Conservation (phyloP, 2,329 filamentous ascomycete species). For the Colletotrichum trifolii region DNA sequence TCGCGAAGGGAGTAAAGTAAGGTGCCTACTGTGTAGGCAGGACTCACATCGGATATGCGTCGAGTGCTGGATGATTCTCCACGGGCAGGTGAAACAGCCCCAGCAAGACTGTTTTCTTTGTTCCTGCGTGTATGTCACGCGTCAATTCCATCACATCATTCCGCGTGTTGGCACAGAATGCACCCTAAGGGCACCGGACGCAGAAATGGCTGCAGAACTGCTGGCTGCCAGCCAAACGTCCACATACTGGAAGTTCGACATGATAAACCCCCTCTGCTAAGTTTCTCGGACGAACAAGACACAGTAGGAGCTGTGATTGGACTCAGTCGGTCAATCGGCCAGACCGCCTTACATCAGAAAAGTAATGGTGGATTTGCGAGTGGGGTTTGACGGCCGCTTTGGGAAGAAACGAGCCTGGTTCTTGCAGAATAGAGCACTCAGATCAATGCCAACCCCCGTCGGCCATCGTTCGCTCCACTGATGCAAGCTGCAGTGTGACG, state of each 20-base stretch:
- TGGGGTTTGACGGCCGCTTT: constrained; percentile 24
- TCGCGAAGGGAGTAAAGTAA: background rate
- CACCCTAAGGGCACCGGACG: too few relatives aligned
- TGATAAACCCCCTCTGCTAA: background rate
- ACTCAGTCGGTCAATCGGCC: background rate
- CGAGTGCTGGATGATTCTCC: constrained; percentile 5
- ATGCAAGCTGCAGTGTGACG: constrained; percentile 20
- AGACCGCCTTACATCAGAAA: constrained; percentile 25
- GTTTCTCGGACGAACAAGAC: background rate
- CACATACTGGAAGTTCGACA: constrained; percentile 4
- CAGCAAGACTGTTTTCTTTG: constrained; percentile 17
- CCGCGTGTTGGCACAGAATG: too few relatives aligned
- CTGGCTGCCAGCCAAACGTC: constrained; percentile 4
- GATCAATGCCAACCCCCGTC: background rate
- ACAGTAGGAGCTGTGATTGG: constrained; percentile 25
- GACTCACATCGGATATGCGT: too few relatives aligned
- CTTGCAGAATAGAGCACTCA: constrained; percentile 24
- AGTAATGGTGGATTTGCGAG: constrained; percentile 15
- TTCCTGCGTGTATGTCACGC: constrained; percentile 5
- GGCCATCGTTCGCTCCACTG: background rate
- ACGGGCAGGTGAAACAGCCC: constrained; percentile 11
- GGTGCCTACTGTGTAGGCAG: too few relatives aligned
- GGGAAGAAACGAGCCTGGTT: constrained; percentile 24
- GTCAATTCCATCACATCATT: too few relatives aligned
- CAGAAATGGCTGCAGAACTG: background rate